These are phyloP conservation scores for Hericium erinaceus DNA, from an alignment of 768 basidiomycete species.

Conservation along the genomic window DNA sequence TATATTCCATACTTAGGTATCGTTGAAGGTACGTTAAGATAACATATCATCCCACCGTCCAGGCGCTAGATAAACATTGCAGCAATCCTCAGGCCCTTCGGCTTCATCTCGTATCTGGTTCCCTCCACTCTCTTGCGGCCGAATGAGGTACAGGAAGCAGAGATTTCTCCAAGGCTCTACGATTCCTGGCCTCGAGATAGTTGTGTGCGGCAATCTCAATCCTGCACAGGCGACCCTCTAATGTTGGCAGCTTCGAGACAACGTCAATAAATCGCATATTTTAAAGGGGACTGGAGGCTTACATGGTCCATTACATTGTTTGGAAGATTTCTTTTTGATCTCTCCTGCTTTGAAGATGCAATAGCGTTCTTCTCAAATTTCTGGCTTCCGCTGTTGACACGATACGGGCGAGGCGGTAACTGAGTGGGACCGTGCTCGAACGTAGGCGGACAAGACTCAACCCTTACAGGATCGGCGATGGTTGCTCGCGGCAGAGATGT, in stretches of 20 bases:
- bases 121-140: too few species aligned
- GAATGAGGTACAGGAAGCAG: constrained; percentile 2
- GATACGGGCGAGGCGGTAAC: constrained; percentile 10
- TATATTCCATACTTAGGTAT: too few species aligned
- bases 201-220: constrained; percentile 9
- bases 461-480: background rate
- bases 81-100: too few species aligned
- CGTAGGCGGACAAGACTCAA: constrained; percentile 4
- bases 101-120: too few species aligned
- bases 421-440: constrained; percentile 12
- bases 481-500: constrained; percentile 9
- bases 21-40: too few species aligned
- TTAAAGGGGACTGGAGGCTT: background rate
- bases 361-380: background rate
- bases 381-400: background rate
- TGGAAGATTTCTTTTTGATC: background rate
- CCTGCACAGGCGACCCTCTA: constrained; percentile 10
- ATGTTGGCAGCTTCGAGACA: constrained; percentile 4
- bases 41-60: too few species aligned
- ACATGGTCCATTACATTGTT: background rate
- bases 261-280: background rate
- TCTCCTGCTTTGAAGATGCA: background rate
- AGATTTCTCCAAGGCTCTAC: constrained; percentile 11
- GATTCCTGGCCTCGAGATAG: constrained; percentile 10
- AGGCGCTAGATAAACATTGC: too few species aligned